Evolutionary conservation across 164 flowering plant species (phyloP), one percentile per base, ranked within the genome.

Genomic region (Stephania cephalantha): DNA sequence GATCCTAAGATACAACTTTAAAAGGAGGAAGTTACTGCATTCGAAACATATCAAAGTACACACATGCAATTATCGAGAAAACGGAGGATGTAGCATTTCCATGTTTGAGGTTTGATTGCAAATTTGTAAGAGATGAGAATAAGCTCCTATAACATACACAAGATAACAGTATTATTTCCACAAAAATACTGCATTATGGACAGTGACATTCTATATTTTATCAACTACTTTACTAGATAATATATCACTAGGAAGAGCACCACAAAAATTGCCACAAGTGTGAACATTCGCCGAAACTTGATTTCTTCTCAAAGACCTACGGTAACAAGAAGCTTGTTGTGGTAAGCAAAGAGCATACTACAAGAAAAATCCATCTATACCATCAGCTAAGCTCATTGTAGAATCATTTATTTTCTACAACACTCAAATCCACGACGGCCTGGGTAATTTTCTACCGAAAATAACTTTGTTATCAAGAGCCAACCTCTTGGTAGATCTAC

Each of bases 221-320:
- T 73, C 53, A 9, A 71, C 48, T 83, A 88, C 90, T 90, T 90
- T 61, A 87, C 73, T 70, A 88, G 81, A 80, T 84, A 90, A 80
- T 81, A 90, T 71, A 90, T 22, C 22, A 85, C 46, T 55, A 93
- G 73, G 81, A 91, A 84, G 71, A 85, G 74, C 42, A 83, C 74
- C 75, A 90, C 86, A 63, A 91, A 86, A 75, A 78, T 81, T 64
- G 75, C 84, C 44, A 85, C 90, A 45, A 89, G 88, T 42, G 80
- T 79, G 76, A 88, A 92, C 82, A 81, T 88, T 76, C 78, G 86
- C 72, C 88, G 78, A n/a, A n/a, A 68, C 81, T 89, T 55, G 98
- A 89, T 82, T 88, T 93, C 82, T 87, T 89, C 82, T 91, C 95
- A 78, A 90, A 87, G 8, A 90, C 97, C 98, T 93, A 73, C 44